Percentiles rank a stretch among this genome's conserved stretches.
Evolutionary conservation across 805 yeast species (phyloP).

Genomic region (Kodamaea kakaduensis): DNA sequence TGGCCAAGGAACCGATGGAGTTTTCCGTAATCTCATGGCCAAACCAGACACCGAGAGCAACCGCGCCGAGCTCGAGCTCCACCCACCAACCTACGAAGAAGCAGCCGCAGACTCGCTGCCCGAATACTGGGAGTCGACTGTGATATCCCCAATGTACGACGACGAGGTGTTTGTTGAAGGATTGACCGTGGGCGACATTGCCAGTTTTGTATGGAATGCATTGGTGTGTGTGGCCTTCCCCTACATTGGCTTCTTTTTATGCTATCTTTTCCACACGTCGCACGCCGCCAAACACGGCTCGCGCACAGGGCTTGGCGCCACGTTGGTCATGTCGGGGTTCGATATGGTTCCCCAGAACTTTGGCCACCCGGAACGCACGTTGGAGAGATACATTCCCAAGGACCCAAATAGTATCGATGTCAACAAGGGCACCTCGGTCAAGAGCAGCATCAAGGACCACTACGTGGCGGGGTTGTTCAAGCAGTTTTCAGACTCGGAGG

Average conservation of each 20-base stretch:
- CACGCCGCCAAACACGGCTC: constrained; percentile 98
- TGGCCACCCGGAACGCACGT: constrained; percentile 34
- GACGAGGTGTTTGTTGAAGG: constrained; percentile 96
- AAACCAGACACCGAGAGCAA: constrained; percentile 62
- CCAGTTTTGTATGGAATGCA: constrained; percentile 86
- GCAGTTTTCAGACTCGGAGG: constrained; percentile 26
- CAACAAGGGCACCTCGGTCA: constrained; percentile 23
- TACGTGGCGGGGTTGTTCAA: constrained; percentile 17
- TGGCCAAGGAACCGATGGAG: constrained; percentile 72
- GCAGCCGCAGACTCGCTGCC: constrained; percentile 94
- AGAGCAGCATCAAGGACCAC: constrained; percentile 18
- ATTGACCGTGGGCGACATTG: constrained; percentile 88
- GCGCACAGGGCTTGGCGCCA: constrained; percentile 83
- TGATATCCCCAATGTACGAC: constrained; percentile 70
- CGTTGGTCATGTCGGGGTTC: constrained; percentile 65
- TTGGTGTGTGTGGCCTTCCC: constrained; percentile 90
- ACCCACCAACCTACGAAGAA: constrained; percentile 87
- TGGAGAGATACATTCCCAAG: constrained; percentile 29
- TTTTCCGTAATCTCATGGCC: constrained; percentile 86
- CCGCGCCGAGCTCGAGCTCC: constrained; percentile 43
- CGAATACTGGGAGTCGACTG: constrained; percentile 92
- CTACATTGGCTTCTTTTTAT: constrained; percentile 85
- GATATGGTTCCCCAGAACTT: constrained; percentile 36
- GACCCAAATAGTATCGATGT: constrained; percentile 34
- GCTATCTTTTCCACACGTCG: constrained; percentile 88